Conservation (phyloP, 345 rosid species). For the Heritiera fomes region DNA sequence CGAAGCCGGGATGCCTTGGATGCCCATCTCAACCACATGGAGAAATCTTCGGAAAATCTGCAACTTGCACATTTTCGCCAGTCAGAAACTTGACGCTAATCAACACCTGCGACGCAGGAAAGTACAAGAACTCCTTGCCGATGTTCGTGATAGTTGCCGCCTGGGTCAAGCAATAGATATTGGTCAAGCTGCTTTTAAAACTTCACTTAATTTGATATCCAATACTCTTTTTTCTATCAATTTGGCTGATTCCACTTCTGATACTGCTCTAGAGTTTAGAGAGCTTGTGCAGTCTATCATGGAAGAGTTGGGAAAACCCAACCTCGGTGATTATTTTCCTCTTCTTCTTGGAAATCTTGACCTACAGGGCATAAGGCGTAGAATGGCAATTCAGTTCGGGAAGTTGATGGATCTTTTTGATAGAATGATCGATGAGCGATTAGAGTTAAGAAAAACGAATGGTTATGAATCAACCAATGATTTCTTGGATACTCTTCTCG, state of each 20-base stretch:
- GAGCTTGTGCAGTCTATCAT: not conserved
- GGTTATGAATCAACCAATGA: not conserved
- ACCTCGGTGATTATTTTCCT: not conserved
- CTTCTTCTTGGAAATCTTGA: not conserved
- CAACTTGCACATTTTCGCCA: not conserved
- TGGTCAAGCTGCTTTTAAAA: not conserved
- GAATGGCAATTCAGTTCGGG: not conserved
- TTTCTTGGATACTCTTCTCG: not conserved
- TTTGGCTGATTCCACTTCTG: not conserved
- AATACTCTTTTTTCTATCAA: not conserved
- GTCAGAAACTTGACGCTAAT: not conserved
- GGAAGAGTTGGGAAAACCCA: not conserved
- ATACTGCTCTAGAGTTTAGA: not conserved
- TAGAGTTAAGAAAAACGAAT: not conserved
- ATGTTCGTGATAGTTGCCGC: not conserved
- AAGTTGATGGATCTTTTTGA: constrained; percentile 2
- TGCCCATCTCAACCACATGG: not conserved
- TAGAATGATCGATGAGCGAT: not conserved
- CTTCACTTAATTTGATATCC: not conserved
- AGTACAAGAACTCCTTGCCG: not conserved
- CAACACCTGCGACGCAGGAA: not conserved
- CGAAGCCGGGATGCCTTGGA: not conserved
- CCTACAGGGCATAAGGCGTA: not conserved
- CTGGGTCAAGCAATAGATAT: not conserved
- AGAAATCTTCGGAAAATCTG: constrained; percentile 6